These are phyloP conservation scores for Ramaria rubella DNA, from an alignment of 768 basidiomycete genomes.

Conservation along the genomic window DNA sequence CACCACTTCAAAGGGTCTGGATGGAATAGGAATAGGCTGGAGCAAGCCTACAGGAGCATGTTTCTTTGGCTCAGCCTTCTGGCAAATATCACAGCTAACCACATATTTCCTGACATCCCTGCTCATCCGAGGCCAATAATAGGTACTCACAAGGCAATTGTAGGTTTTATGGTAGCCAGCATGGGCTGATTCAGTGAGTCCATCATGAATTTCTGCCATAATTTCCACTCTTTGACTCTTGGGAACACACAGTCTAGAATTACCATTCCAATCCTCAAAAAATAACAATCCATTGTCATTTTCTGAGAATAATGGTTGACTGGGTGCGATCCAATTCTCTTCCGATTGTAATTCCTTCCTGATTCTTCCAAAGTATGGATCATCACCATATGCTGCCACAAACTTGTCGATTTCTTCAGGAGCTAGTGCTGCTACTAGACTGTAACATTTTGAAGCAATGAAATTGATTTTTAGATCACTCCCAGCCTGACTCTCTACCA, in stretches of 20 bases:
- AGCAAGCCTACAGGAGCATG: conserved; percentile 6
- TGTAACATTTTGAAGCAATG: conserved; percentile 2
- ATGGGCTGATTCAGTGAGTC: conserved; percentile 15
- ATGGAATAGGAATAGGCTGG: conserved; percentile 9
- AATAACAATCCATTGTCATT: conserved; percentile 7
- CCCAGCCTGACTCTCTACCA: background rate
- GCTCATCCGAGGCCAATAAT: conserved; percentile 20
- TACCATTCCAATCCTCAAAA: conserved; percentile 3
- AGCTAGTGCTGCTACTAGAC: background rate
- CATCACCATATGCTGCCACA: background rate
- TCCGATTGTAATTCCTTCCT: background rate
- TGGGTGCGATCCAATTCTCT: conserved; percentile 5
- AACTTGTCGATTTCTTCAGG: background rate
- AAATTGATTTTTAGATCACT: conserved; percentile 5
- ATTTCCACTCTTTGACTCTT: background rate
- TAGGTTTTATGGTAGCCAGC: conserved; percentile 16
- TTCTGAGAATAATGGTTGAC: conserved; percentile 11
- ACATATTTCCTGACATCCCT: conserved; percentile 24
- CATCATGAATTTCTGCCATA: conserved; percentile 13
- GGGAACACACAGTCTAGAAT: conserved; percentile 12
- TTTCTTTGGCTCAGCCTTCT: conserved; percentile 3
- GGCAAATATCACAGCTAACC: conserved; percentile 20
- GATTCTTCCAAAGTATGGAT: background rate
- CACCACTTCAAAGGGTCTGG: conserved; percentile 18
- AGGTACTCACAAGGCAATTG: conserved; percentile 14